Conservation (phyloP, 176 grass and related monocot genomes). For the Eleusine indica region DNA sequence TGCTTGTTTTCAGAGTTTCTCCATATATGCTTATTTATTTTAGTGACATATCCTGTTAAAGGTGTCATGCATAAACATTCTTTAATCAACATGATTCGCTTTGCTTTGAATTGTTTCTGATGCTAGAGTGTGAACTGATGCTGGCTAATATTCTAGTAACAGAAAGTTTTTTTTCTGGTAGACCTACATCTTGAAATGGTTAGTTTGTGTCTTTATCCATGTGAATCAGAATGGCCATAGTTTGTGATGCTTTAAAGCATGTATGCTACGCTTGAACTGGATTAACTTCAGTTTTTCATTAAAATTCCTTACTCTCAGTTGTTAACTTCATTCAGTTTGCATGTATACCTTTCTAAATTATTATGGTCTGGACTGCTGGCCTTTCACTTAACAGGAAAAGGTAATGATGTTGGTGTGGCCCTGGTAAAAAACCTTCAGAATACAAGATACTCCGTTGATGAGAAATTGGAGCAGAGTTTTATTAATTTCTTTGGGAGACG, state of each 20-base stretch:
- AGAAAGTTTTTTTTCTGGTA: background rate
- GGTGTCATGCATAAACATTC: conserved; percentile 25
- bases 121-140: conserved; percentile 16
- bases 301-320: background rate
- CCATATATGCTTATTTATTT: conserved; percentile 22
- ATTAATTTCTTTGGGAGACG: conserved; percentile 74
- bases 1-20: conserved; percentile 32
- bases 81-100: conserved; percentile 5
- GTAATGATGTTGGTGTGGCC: conserved; percentile 67
- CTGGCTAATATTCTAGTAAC: background rate
- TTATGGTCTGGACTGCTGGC: conserved; percentile 23
- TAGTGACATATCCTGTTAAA: background rate
- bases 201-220: background rate
- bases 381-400: conserved; percentile 57
- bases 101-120: conserved; percentile 23
- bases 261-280: background rate
- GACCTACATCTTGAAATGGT: background rate
- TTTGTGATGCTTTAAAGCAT: too few species aligned
- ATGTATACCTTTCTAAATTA: conserved; percentile 22
- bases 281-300: background rate
- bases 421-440: conserved; percentile 92
- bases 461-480: conserved; percentile 90
- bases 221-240: conserved; percentile 5
- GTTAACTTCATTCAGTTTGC: background rate
- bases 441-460: conserved; percentile 80